Conservation (phyloP, 2,329 filamentous ascomycete species). For the Trichoderma sp. region DNA sequence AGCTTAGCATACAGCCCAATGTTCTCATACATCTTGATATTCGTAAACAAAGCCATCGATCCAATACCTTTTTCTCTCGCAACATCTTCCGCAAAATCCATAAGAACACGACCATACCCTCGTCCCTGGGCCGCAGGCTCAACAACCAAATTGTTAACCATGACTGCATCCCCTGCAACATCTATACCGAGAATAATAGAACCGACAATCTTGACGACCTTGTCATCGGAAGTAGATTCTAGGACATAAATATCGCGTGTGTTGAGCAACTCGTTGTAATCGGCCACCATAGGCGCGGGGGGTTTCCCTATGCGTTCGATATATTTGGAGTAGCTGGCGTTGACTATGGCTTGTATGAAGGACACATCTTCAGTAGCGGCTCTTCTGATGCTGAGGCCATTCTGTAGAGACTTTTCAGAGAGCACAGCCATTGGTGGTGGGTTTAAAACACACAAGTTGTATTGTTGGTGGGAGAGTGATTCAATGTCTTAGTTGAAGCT, state of each 20-base stretch:
- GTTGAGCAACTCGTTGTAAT: conserved; percentile 33
- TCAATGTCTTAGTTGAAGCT: neutral
- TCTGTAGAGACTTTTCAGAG: neutral
- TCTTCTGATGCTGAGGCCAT: neutral
- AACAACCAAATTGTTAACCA: conserved; percentile 31
- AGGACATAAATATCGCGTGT: conserved; percentile 26
- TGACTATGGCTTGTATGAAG: conserved; percentile 31
- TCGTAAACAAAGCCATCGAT: conserved; percentile 34
- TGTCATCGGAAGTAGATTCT: neutral
- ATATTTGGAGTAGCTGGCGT: conserved; percentile 35
- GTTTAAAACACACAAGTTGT: neutral
- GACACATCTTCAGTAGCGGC: neutral
- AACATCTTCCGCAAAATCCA: conserved; percentile 32
- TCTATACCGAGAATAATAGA: conserved; percentile 29
- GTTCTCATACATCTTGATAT: conserved; percentile 38
- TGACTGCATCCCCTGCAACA: conserved; percentile 25
- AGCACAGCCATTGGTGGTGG: neutral
- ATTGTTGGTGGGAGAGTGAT: neutral
- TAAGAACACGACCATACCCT: conserved; percentile 34
- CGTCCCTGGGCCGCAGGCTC: conserved; percentile 32
- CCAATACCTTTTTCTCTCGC: conserved; percentile 26
- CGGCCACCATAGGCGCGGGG: conserved; percentile 38
- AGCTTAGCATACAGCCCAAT: conserved; percentile 29
- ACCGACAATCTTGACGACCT: neutral
- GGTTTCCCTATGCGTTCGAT: conserved; percentile 35